phyloP scores from a whole-genome alignment of 331 rosid species.

The Erythrophleum ivorense region DNA sequence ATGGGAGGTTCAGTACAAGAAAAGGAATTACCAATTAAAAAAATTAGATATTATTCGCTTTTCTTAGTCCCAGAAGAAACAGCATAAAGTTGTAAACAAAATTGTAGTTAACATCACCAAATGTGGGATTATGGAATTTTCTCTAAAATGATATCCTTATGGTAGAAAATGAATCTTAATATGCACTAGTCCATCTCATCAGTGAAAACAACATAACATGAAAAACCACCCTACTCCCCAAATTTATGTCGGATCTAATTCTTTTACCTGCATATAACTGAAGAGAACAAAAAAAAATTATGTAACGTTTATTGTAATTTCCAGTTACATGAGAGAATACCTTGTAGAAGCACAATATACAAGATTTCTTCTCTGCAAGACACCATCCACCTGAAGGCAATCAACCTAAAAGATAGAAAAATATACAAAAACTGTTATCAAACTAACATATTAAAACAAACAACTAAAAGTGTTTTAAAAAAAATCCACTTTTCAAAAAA shows the following conservation, averaged over 20 bases:
- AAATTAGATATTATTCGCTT: neutral
- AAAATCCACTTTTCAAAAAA: conserved; percentile 25
- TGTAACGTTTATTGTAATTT: conserved; percentile 19
- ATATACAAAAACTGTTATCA: neutral
- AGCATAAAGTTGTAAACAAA: neutral
- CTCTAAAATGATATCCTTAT: conserved; percentile 30
- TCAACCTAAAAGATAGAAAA: conserved; percentile 68
- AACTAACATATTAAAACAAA: conserved; percentile 1
- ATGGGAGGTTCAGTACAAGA: conserved; percentile 12
- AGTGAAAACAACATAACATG: neutral
- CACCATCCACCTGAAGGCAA: conserved; percentile 91
- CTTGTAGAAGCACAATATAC: conserved; percentile 99
- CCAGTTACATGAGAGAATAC: conserved; percentile 49
- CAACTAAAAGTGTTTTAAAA: neutral
- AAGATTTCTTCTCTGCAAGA: conserved; percentile 88
- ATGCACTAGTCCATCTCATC: neutral
- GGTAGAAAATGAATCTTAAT: conserved; percentile 28
- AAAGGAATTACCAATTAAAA: conserved; percentile 22
- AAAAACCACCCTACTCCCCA: conserved; percentile 15
- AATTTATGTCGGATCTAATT: conserved; percentile 21
- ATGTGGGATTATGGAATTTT: conserved; percentile 23
- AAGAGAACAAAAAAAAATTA: conserved; percentile 26
- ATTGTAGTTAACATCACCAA: conserved; percentile 23
- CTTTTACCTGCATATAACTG: conserved; percentile 15
- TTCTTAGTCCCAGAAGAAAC: conserved; percentile 18